Evolutionary conservation across 2,329 filamentous ascomycete genomes (phyloP).

Genomic region (Fusarium avenaceum): DNA sequence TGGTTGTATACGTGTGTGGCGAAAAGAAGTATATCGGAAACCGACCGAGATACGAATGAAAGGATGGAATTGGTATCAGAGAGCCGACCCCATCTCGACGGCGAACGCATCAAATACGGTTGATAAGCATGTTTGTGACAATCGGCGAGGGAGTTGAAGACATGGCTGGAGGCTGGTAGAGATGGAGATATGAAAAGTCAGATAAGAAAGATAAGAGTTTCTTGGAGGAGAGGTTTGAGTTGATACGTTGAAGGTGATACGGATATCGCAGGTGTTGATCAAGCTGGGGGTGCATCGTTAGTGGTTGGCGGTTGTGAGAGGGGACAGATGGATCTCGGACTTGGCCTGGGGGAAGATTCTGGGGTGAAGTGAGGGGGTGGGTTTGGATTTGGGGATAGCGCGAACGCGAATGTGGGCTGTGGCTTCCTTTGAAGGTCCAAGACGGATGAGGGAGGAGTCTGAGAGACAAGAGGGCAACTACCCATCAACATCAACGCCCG

Average conservation of each 20-base stretch:
- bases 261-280: slow-evolving; percentile 12
- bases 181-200: slow-evolving; percentile 22
- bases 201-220: slow-evolving; percentile 39
- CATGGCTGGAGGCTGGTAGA: slow-evolving; percentile 11
- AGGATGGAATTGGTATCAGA: slow-evolving; percentile 16
- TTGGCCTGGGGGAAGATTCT: slow-evolving; percentile 27
- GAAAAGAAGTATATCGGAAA: slow-evolving; percentile 38
- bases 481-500: slow-evolving; percentile 15
- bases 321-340: slow-evolving; percentile 27
- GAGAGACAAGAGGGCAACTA: not conserved
- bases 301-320: slow-evolving; percentile 17
- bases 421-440: slow-evolving; percentile 20
- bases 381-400: slow-evolving; percentile 10
- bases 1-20: slow-evolving; percentile 32
- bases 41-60: slow-evolving; percentile 40
- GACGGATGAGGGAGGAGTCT: not conserved
- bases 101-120: slow-evolving; percentile 1
- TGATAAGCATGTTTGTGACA: slow-evolving; percentile 39
- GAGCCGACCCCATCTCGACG: slow-evolving; percentile 7
- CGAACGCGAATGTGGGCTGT: slow-evolving; percentile 18
- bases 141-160: slow-evolving; percentile 28
- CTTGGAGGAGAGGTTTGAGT: not conserved
- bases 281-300: slow-evolving; percentile 32
- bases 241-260: slow-evolving; percentile 10
- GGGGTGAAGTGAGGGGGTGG: slow-evolving; percentile 33